These are phyloP conservation scores for Trametes elegans DNA, from an alignment of 768 basidiomycete genomes.

Conservation along the genomic window DNA sequence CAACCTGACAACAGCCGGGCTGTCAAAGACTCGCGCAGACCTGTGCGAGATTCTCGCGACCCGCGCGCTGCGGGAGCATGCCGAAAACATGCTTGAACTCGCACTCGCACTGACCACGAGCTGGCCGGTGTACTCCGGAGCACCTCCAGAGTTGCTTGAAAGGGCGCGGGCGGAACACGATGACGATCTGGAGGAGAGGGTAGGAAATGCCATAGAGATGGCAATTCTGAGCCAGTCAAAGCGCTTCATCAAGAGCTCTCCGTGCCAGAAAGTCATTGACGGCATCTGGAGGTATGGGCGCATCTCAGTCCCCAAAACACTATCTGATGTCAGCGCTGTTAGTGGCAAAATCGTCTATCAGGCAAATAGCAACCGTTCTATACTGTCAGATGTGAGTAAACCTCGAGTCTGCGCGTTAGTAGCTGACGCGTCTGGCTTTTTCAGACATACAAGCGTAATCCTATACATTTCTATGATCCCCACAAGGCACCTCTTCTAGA, in stretches of 20 bases:
- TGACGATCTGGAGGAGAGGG: slow-evolving; percentile 70
- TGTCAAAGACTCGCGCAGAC: slow-evolving; percentile 73
- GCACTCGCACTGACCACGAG: slow-evolving; percentile 71
- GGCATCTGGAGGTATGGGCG: slow-evolving; percentile 65
- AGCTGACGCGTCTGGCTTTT: not conserved
- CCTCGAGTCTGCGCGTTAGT: not conserved
- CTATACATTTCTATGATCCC: slow-evolving; percentile 93
- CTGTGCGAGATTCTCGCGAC: slow-evolving; percentile 92
- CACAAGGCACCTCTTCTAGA: slow-evolving; percentile 92
- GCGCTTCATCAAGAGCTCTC: slow-evolving; percentile 83
- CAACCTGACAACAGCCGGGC: slow-evolving; percentile 60
- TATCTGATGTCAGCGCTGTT: slow-evolving; percentile 20
- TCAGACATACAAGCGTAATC: slow-evolving; percentile 90
- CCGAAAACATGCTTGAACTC: slow-evolving; percentile 64
- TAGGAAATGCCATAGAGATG: slow-evolving; percentile 92
- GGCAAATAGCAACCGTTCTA: slow-evolving; percentile 81
- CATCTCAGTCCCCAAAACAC: not conserved
- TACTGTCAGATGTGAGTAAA: slow-evolving; percentile 77
- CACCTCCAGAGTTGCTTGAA: slow-evolving; percentile 54
- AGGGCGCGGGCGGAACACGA: slow-evolving; percentile 63
- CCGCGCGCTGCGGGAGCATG: slow-evolving; percentile 70
- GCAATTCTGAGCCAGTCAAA: slow-evolving; percentile 88
- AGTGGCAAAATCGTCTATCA: slow-evolving; percentile 92
- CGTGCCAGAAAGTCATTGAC: slow-evolving; percentile 89
- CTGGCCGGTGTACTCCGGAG: slow-evolving; percentile 81